Evolutionary conservation across 768 basidiomycete species (phyloP), one percentile per base, ranked within the genome.

Genomic region (Gautieria morchelliformis): DNA sequence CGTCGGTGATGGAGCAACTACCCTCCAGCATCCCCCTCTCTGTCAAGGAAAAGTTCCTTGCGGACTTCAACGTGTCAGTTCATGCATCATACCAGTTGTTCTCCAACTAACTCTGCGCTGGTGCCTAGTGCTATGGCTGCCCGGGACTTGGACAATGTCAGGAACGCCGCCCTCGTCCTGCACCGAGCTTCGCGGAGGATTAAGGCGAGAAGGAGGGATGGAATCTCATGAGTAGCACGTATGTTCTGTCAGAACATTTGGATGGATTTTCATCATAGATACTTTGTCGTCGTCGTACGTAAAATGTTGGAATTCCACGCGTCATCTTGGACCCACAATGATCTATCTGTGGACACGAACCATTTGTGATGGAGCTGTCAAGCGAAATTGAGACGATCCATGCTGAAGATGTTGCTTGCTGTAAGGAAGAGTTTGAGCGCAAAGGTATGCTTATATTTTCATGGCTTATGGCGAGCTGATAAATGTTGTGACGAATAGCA

Each of bases 71-170:
- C 52, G 78, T 67, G 94, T 96, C 67, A 64, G 87, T 78, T 48
- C 27, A 33, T 19, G 48, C n/a, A 14, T 52, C 3, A 58, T n/a
- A 40, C 49, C 35, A 45, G 54, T 22, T 55, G 5, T 30, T 27
- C 45, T 15, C 60, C 33, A 24, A 41, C 33, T 65, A 40, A 62
- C 61, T 42, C 54, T 59, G 56, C 24, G 60, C 14, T 1, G 55
- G n/a, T n/a, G n/a, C n/a, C 17, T 67, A 93, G 90, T 59, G 81
- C 85, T 8, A 70, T 92, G 48, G 79, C 81, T 56, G 71, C 74
- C 0, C 74, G 75, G 56, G 81, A 89, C 66, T 80, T 78, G 57
- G 90, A 93, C 66, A 87, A 87, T 68, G 84, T 91, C 56, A 93
- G 92, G 70, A 85, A 87, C 63, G 83, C 85, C 0, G 78, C 94